Conservation (phyloP, 2,329 filamentous ascomycete species). For the Sporothrix pallida region DNA sequence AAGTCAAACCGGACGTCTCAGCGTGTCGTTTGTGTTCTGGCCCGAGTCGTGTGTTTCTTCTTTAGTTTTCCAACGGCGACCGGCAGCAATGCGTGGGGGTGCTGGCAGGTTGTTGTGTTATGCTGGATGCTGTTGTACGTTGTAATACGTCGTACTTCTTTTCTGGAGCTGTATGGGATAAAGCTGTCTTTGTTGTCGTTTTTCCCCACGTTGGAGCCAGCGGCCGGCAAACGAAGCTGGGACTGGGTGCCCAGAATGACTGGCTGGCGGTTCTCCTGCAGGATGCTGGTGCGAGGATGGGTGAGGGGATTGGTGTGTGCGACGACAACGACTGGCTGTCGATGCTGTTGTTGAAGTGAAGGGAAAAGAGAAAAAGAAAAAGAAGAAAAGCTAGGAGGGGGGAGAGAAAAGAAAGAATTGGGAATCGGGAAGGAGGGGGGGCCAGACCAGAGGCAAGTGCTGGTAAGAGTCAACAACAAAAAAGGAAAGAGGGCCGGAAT, state of each 20-base stretch:
- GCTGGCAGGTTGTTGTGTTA: not conserved
- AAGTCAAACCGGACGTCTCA: not conserved
- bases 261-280: slow-evolving; percentile 5
- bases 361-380: slow-evolving; percentile 1
- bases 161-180: not conserved
- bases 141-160: not conserved
- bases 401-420: not conserved
- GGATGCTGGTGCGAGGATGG: slow-evolving; percentile 3
- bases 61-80: not conserved
- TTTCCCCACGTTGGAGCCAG: slow-evolving; percentile 25
- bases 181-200: not conserved
- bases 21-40: slow-evolving; percentile 17
- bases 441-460: not conserved
- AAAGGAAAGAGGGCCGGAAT: slow-evolving; percentile 25
- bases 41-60: slow-evolving; percentile 17
- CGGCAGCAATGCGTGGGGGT: slow-evolving; percentile 25
- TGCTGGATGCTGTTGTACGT: not conserved
- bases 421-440: slow-evolving; percentile 5
- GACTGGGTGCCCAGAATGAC: slow-evolving; percentile 17
- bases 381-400: not conserved
- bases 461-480: slow-evolving; percentile 26
- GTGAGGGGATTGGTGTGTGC: not conserved
- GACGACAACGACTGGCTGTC: slow-evolving; percentile 25
- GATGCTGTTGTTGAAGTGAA: slow-evolving; percentile 6
- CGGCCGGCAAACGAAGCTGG: slow-evolving; percentile 2